Base-by-base conservation (phyloP, 768 basidiomycete genomes). In the Mycena leptocephala region DNA sequence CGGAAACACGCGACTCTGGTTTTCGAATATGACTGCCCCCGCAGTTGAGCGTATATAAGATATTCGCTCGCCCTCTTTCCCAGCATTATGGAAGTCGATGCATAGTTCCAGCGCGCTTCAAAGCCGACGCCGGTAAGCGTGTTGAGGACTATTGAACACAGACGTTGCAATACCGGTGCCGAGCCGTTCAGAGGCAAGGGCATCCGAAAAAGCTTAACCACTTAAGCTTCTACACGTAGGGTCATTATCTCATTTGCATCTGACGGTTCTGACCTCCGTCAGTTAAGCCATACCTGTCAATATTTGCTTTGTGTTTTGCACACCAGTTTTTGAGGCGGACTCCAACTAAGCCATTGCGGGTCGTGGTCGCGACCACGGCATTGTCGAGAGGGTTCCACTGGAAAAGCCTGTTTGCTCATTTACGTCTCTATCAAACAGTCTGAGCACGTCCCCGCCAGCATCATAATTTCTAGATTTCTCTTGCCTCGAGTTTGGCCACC, bases 401-500 rank as follows among this genome's bases (percentile, higher is more conserved):
- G 13, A 51, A 65, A 70, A 9, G 24, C 10, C 32, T 46, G 26
- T 48, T 59, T 43, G 6, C 55, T 58, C 62, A 33, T 64, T 75
- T 75, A 74, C 73, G 73, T 74, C 59, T 48, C n/a, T 51, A 65
- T 72, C 71, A 65, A 72, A 65, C 43, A 24, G 6, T 32, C 64
- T 3, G 16, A 14, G 43, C 4, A 28, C 62, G 20, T 33, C 61
- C 48, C 65, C 33, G 22, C 58, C 66, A 63, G 37, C 43, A 22
- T 51, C 11, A 33, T 37, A 37, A 22, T n/a, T 76, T 76, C 75
- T 76, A 71, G 75, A 76, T 66, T 71, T 75, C 59, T 33, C 33
- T 70, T 64, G 70, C 69, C 75, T 76, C 75, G 75, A 75, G 74
- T 67, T 63, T 67, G 20, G 72, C 16, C 58, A 46, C 70, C 56